Conservation (phyloP, 176 grass and related monocot species). For the Aegilops longissima region DNA sequence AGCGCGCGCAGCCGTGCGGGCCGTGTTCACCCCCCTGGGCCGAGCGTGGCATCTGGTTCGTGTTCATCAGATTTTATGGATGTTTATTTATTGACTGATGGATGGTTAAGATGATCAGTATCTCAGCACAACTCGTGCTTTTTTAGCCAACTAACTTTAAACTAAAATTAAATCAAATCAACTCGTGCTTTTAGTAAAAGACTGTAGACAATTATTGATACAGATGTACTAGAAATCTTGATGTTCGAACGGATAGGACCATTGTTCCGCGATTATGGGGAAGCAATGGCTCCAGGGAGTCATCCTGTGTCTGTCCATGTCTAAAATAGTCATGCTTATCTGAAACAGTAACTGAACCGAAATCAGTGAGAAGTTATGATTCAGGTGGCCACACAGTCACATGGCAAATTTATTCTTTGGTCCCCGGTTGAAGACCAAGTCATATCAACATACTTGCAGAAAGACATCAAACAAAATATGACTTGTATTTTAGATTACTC, state of each 20-base stretch:
- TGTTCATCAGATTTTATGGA: background rate
- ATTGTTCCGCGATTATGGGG: background rate
- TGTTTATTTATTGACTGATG: too few species aligned
- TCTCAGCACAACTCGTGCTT: background rate
- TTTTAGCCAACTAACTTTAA: too few species aligned
- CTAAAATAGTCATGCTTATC: background rate
- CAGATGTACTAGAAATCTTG: background rate
- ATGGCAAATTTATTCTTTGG: background rate
- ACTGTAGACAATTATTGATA: too few species aligned
- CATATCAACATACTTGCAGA: too few species aligned
- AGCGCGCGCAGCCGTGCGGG: background rate
- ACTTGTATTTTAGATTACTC: too few species aligned
- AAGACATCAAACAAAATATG: too few species aligned
- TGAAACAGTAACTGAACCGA: background rate
- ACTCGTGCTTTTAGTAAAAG: too few species aligned
- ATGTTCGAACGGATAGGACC: background rate
- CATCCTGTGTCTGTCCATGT: background rate
- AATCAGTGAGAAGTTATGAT: background rate
- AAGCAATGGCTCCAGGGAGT: background rate
- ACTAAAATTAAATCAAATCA: too few species aligned
- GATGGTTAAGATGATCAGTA: background rate
- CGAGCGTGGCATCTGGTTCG: background rate
- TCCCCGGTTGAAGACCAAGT: background rate
- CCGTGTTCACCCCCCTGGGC: background rate
- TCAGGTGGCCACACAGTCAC: background rate